phyloP scores from a whole-genome alignment of 176 grass and related monocot genomes.

The Rhynchospora tenuis region DNA sequence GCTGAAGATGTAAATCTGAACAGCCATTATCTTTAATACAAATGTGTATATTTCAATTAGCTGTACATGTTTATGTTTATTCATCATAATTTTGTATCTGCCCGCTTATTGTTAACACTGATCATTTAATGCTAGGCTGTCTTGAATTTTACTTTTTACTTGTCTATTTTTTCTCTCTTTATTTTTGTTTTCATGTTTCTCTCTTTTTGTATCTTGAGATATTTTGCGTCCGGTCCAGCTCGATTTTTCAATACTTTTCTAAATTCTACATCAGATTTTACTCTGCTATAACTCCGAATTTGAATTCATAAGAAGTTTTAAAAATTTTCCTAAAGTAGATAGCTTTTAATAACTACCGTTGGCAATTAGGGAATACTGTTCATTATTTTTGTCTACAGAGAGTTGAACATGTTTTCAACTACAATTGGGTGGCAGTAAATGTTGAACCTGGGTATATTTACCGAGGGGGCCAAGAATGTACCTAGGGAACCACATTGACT shows the following conservation, averaged over 20 bases:
- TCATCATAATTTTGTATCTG: neutral
- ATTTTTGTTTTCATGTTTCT: neutral
- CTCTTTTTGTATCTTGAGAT: neutral
- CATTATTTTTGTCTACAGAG: neutral
- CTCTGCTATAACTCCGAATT: neutral
- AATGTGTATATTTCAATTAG: slow-evolving; percentile 3
- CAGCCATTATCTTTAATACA: slow-evolving; percentile 16
- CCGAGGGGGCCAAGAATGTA: neutral
- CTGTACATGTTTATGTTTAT: neutral
- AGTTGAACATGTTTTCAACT: neutral
- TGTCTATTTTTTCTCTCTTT: neutral
- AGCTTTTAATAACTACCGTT: neutral
- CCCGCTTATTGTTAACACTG: neutral
- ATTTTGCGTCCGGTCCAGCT: neutral
- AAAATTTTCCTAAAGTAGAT: neutral
- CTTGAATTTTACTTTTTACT: neutral
- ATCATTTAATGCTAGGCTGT: neutral
- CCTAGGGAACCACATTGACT: neutral
- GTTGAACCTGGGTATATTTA: neutral
- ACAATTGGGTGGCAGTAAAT: neutral
- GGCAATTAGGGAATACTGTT: neutral
- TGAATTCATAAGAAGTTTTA: neutral
- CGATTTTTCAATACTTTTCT: neutral
- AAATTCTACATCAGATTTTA: neutral
- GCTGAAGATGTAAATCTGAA: slow-evolving; percentile 29